phyloP scores from a whole-genome alignment of 2,329 filamentous ascomycete species.

The Monilinia polystroma region DNA sequence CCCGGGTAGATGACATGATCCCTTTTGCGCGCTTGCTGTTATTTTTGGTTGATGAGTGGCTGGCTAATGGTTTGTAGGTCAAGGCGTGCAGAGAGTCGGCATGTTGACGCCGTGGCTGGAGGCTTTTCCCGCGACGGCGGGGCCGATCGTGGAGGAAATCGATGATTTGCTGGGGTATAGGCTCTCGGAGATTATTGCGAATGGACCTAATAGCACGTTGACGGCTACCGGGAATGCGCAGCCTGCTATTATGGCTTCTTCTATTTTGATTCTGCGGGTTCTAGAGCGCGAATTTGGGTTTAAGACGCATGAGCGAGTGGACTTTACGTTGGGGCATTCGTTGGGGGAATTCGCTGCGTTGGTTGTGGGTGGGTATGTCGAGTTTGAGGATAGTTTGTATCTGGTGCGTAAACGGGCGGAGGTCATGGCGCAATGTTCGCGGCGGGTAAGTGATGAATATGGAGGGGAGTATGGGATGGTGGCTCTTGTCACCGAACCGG shows the following conservation, averaged over 20 bases:
- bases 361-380: conserved; percentile 77
- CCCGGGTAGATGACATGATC: conserved; percentile 38
- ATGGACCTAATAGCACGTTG: conserved; percentile 74
- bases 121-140: conserved; percentile 76
- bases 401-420: conserved; percentile 77
- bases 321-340: conserved; percentile 86
- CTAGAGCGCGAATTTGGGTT: conserved; percentile 85
- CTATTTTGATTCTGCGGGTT: conserved; percentile 82
- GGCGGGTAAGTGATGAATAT: conserved; percentile 60
- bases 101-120: conserved; percentile 86
- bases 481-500: conserved; percentile 82
- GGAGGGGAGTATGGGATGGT: conserved; percentile 93
- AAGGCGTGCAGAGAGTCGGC: conserved; percentile 85
- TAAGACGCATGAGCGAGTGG: conserved; percentile 64
- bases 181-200: conserved; percentile 73
- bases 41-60: not conserved
- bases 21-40: not conserved
- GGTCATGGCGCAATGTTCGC: conserved; percentile 77
- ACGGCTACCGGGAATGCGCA: conserved; percentile 86
- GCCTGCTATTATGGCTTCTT: conserved; percentile 94
- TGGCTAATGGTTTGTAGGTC: conserved; percentile 52
- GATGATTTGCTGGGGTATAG: conserved; percentile 73
- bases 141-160: conserved; percentile 79
- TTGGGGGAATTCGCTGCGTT: conserved; percentile 91
- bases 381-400: conserved; percentile 73